These are phyloP conservation scores for Setomelanomma holmii DNA, from an alignment of 2,329 filamentous ascomycete genomes.

Conservation along the genomic window DNA sequence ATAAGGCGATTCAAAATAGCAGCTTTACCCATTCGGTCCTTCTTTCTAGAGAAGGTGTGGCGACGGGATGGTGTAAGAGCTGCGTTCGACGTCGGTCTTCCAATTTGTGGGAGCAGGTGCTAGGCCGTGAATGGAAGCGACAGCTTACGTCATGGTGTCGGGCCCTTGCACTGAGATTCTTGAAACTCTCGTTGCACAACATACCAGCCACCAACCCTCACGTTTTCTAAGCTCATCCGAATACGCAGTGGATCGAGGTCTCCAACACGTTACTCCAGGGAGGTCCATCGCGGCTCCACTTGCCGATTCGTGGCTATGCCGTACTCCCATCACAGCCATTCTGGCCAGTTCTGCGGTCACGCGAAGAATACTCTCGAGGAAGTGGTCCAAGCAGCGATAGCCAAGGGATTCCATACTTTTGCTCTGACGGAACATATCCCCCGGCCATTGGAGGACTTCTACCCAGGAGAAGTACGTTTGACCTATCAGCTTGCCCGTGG, in stretches of 20 bases:
- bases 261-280: not conserved
- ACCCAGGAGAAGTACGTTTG: slow-evolving; percentile 81
- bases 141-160: not conserved
- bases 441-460: slow-evolving; percentile 78
- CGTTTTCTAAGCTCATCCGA: no score
- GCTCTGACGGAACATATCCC: slow-evolving; percentile 97
- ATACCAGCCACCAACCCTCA: no score
- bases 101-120: not conserved
- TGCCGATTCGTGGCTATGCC: slow-evolving; percentile 67
- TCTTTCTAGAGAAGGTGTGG: no score
- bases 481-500: not conserved
- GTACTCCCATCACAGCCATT: slow-evolving; percentile 97
- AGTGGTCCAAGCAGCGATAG: slow-evolving; percentile 79
- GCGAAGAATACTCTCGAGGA: slow-evolving; percentile 85
- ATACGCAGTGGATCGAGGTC: not conserved
- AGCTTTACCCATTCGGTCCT: no score
- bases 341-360: slow-evolving; percentile 92
- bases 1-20: no score
- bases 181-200: no score
- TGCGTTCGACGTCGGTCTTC: no score
- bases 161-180: no score
- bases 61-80: no score
- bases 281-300: not conserved
- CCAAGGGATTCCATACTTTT: slow-evolving; percentile 79
- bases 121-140: not conserved